A percentile compares a stretch with the other conserved stretches of the same genome.
Conservation (phyloP, 139 green algal genomes). For the Diplosphaera chodatii region DNA sequence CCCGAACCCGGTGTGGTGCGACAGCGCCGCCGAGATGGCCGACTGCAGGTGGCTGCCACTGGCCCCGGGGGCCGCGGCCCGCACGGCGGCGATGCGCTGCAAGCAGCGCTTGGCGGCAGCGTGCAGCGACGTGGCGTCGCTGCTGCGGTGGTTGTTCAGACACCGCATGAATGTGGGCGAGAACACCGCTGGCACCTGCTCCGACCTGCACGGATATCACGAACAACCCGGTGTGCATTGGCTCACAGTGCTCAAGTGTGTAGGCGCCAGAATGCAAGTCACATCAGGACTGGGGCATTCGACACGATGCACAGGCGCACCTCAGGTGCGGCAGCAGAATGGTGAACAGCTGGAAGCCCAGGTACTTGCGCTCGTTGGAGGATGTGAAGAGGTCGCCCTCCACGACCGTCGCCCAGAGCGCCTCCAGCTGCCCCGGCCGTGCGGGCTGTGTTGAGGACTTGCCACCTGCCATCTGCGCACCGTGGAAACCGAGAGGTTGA, state of each 20-base stretch:
- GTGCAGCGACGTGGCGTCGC: conserved; percentile 53
- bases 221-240: too few species aligned
- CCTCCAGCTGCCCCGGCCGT: conserved; percentile 24
- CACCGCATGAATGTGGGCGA: conserved; percentile 40
- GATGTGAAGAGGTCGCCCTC: conserved; percentile 47
- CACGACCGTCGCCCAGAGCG: conserved; percentile 50
- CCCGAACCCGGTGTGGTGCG: not conserved
- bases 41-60: not conserved
- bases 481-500: too few species aligned
- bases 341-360: conserved; percentile 67
- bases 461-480: not conserved
- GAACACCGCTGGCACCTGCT: conserved; percentile 41
- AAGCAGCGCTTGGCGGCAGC: conserved; percentile 41
- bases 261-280: too few species aligned
- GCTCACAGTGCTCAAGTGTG: too few species aligned
- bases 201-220: conserved; percentile 21
- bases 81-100: conserved; percentile 21
- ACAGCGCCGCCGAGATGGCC: not conserved
- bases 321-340: conserved; percentile 45
- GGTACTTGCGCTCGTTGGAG: conserved; percentile 62
- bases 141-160: conserved; percentile 41
- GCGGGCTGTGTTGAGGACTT: not conserved
- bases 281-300: too few species aligned
- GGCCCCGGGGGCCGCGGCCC: not conserved
- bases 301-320: too few species aligned